These are phyloP conservation scores for Trichosanthes truncata DNA, from an alignment of 306 rosid genomes.

Conservation along the genomic window DNA sequence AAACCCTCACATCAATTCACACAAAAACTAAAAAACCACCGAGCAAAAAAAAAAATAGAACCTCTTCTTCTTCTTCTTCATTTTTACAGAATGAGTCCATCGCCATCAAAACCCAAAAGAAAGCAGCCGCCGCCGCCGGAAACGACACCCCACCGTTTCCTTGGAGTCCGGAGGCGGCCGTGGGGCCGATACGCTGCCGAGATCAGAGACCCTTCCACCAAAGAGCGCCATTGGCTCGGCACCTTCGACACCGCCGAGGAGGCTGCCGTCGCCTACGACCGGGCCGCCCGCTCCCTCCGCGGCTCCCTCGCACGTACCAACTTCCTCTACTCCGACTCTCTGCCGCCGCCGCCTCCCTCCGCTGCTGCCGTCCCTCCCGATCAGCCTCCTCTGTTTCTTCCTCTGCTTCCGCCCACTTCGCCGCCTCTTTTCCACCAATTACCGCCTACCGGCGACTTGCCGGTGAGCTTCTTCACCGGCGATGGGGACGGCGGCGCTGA, in stretches of 20 bases:
- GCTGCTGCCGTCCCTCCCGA: background rate
- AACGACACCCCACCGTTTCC: background rate
- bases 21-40: background rate
- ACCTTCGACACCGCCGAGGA: slow-evolving; percentile 23
- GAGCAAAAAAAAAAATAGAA: background rate
- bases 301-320: slow-evolving; percentile 20
- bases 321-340: slow-evolving; percentile 14
- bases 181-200: slow-evolving; percentile 24
- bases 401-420: background rate
- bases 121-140: background rate
- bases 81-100: background rate
- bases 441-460: background rate
- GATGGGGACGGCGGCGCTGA: background rate
- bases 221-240: slow-evolving; percentile 24
- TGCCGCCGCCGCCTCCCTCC: background rate
- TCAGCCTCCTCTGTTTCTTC: background rate
- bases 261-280: slow-evolving; percentile 20
- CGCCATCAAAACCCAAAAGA: background rate
- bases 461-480: background rate
- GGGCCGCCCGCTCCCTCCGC: slow-evolving; percentile 16
- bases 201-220: slow-evolving; percentile 17
- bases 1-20: background rate
- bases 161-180: slow-evolving; percentile 17
- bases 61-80: background rate
- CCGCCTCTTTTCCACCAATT: background rate